These are phyloP conservation scores for Camptophora hylomeconis DNA, from an alignment of 2,329 filamentous ascomycete genomes.

Conservation along the genomic window DNA sequence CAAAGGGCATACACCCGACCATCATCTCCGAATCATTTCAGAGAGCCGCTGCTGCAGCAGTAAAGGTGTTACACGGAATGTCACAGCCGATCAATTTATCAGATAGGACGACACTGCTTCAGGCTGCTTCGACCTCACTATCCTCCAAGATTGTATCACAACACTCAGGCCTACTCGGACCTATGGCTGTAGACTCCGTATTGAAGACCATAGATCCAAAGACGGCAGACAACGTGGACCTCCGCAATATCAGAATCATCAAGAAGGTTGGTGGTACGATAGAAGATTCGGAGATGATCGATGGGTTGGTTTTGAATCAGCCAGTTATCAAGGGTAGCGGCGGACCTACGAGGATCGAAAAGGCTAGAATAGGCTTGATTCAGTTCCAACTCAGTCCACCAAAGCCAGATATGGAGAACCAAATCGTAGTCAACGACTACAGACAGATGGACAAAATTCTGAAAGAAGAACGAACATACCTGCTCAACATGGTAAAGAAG, in stretches of 20 bases:
- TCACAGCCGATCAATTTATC: constrained; percentile 81
- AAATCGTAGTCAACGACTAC: constrained; percentile 98
- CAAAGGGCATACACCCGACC: constrained; percentile 92
- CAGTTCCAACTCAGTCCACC: constrained; percentile 98
- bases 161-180: constrained; percentile 86
- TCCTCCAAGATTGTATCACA: constrained; percentile 98
- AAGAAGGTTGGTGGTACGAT: constrained; percentile 98
- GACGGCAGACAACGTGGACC: constrained; percentile 89
- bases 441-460: constrained; percentile 99
- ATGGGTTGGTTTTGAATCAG: constrained; percentile 85
- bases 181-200: constrained; percentile 95
- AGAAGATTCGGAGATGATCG: constrained; percentile 94
- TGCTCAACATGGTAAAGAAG: constrained; percentile 98
- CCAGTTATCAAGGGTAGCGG: constrained; percentile 86
- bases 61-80: constrained; percentile 86
- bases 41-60: constrained; percentile 76
- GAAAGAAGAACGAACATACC: constrained; percentile 95
- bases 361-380: constrained; percentile 90
- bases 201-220: constrained; percentile 91
- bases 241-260: constrained; percentile 90
- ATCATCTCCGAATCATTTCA: constrained; percentile 98
- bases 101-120: constrained; percentile 80
- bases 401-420: constrained; percentile 99
- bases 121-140: constrained; percentile 91
- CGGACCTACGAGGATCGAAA: constrained; percentile 86